Evolutionary conservation across 169 alveolate species (phyloP).

Genomic region (Babesia microti): DNA sequence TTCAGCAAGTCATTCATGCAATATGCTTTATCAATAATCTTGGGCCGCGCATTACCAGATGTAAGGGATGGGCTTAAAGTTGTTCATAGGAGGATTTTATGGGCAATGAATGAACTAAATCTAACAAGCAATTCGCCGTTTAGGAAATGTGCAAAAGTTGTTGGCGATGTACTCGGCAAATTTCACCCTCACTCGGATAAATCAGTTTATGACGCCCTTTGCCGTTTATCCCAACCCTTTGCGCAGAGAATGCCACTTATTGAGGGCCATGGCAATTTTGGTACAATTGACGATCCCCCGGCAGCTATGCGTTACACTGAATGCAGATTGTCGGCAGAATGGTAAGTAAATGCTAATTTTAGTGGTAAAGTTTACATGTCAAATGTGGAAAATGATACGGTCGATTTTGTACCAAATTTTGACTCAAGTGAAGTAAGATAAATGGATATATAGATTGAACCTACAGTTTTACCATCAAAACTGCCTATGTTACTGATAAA

Average conservation of each 20-base stretch:
- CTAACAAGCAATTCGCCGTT: conserved; percentile 38
- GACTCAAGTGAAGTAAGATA: conserved; percentile 57
- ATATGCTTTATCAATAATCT: conserved; percentile 65
- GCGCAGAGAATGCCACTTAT: conserved; percentile 57
- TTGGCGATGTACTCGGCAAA: conserved; percentile 75
- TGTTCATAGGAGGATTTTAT: conserved; percentile 67
- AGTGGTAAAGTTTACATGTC: conserved; percentile 54
- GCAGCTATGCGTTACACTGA: conserved; percentile 79
- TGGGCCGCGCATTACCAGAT: conserved; percentile 70
- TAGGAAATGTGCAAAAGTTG: conserved; percentile 71
- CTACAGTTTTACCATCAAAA: conserved; percentile 62
- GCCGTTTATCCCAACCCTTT: conserved; percentile 62
- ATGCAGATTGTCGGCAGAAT: conserved; percentile 38
- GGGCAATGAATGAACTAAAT: conserved; percentile 66
- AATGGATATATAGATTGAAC: conserved; percentile 41
- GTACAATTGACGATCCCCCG: conserved; percentile 70
- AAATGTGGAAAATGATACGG: conserved; percentile 49
- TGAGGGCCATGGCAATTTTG: conserved; percentile 75
- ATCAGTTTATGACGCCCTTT: conserved; percentile 72
- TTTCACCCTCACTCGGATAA: conserved; percentile 75
- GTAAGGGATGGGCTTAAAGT: conserved; percentile 71
- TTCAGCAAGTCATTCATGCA: conserved; percentile 49
- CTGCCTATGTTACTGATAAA: conserved; percentile 61
- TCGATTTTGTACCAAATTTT: conserved; percentile 60
- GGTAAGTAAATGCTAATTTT: conserved; percentile 4